Conservation (phyloP, 768 basidiomycete genomes). For the Mycena metata region DNA sequence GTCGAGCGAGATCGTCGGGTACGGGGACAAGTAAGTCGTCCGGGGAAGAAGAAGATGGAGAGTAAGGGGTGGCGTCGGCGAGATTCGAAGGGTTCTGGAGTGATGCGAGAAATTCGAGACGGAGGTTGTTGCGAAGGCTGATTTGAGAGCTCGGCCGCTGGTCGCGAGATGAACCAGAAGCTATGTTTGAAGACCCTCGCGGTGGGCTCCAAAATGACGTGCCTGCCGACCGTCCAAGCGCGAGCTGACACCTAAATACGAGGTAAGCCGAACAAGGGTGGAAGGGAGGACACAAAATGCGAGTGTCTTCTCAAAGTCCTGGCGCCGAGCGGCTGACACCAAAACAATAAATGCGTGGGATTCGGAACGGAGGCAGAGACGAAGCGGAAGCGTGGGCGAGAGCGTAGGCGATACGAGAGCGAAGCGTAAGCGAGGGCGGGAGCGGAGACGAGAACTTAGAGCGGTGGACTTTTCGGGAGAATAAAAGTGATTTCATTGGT, state of each 20-base stretch:
- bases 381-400: too few relatives aligned
- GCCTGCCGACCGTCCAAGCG: conserved; percentile 11
- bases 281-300: too few relatives aligned
- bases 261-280: too few relatives aligned
- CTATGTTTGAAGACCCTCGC: conserved; percentile 23
- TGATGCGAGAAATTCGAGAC: conserved; percentile 11
- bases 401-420: too few relatives aligned
- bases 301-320: too few relatives aligned
- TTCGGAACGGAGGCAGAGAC: too few relatives aligned
- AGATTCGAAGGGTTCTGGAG: conserved; percentile 6
- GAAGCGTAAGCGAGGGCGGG: too few relatives aligned
- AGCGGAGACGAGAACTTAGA: too few relatives aligned
- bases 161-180: conserved; percentile 17
- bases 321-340: too few relatives aligned
- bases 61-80: not conserved
- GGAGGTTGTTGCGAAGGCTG: not conserved
- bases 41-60: not conserved
- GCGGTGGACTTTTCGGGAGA: too few relatives aligned
- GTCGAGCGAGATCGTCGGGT: not conserved
- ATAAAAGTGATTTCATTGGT: too few relatives aligned
- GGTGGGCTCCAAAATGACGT: conserved; percentile 23
- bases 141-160: not conserved
- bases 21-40: conserved; percentile 7
- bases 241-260: conserved; percentile 5
- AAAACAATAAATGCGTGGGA: too few relatives aligned